Conservation (phyloP, 495 filamentous ascomycete species). For the Talaromyces ruber region DNA sequence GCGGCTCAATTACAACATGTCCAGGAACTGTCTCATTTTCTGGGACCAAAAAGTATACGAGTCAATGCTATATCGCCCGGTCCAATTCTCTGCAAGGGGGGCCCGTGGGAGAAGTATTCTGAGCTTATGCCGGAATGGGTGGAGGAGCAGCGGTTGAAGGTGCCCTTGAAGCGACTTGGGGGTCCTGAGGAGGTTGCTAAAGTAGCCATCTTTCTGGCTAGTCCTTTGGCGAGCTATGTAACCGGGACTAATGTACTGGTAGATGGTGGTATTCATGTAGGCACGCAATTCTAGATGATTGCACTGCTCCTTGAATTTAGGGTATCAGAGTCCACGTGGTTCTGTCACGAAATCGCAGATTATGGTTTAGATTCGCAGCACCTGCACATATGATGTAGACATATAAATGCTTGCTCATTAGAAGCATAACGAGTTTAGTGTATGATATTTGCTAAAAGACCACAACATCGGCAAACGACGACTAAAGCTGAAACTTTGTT, state of each 20-base stretch:
- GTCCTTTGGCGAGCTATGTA: conserved; percentile 4
- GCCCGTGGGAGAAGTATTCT: conserved; percentile 5
- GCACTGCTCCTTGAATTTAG: background rate
- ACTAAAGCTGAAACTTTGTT: conserved; percentile 82
- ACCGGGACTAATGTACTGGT: conserved; percentile 7
- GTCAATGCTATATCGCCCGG: conserved; percentile 13
- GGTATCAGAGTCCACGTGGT: background rate
- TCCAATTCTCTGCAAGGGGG: conserved; percentile 3
- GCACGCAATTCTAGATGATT: conserved; percentile 4
- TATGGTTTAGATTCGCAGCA: background rate
- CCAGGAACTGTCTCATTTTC: conserved; percentile 6
- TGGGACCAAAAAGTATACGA: conserved; percentile 8
- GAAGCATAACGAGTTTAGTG: background rate
- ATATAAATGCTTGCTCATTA: background rate
- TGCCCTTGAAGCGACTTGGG: conserved; percentile 8
- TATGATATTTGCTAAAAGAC: background rate
- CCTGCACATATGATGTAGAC: background rate
- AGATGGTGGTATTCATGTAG: conserved; percentile 8
- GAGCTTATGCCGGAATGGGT: conserved; percentile 7
- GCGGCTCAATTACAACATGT: conserved; percentile 8
- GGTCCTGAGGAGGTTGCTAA: conserved; percentile 6
- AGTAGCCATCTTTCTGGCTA: conserved; percentile 10
- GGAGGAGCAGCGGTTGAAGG: conserved; percentile 8
- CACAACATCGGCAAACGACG: background rate
- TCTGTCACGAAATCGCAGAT: background rate